phyloP scores from a whole-genome alignment of 306 rosid species.

The Abrus pulchellus region DNA sequence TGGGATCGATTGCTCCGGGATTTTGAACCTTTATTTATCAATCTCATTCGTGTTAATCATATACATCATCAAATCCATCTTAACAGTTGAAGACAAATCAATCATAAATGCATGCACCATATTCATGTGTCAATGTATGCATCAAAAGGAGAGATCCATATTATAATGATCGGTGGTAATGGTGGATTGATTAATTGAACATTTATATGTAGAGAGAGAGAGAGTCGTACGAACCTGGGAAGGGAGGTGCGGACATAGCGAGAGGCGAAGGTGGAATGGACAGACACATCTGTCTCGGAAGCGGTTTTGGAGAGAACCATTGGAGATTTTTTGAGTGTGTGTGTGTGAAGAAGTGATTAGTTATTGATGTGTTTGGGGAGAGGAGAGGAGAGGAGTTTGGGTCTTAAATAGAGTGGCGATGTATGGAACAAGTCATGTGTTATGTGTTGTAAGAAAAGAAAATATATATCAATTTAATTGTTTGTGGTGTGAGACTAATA shows the following conservation, averaged over 20 bases:
- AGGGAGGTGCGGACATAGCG: conserved; percentile 83
- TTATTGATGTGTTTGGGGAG: not conserved
- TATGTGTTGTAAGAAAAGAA: not conserved
- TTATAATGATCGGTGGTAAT: not conserved
- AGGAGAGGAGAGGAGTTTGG: conserved; percentile 7
- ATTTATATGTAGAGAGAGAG: too few relatives aligned
- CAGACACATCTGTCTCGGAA: conserved; percentile 64
- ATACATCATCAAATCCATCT: too few relatives aligned
- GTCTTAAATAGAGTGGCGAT: conserved; percentile 17
- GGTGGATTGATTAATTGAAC: too few relatives aligned
- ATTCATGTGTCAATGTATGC: not conserved
- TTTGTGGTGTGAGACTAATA: too few relatives aligned
- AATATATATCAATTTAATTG: not conserved
- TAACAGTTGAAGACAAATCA: too few relatives aligned
- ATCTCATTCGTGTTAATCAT: too few relatives aligned
- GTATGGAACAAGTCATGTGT: not conserved
- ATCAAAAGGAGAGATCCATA: not conserved
- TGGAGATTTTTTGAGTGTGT: too few relatives aligned
- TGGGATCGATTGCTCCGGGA: conserved; percentile 52
- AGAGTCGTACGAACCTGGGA: conserved; percentile 61
- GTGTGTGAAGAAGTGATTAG: not conserved
- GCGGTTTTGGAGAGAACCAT: conserved; percentile 68
- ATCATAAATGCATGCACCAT: not conserved
- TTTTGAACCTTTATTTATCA: conserved; percentile 42
- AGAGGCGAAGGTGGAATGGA: conserved; percentile 88